Conservation (phyloP, 306 rosid species). For the Trifolium dubium region DNA sequence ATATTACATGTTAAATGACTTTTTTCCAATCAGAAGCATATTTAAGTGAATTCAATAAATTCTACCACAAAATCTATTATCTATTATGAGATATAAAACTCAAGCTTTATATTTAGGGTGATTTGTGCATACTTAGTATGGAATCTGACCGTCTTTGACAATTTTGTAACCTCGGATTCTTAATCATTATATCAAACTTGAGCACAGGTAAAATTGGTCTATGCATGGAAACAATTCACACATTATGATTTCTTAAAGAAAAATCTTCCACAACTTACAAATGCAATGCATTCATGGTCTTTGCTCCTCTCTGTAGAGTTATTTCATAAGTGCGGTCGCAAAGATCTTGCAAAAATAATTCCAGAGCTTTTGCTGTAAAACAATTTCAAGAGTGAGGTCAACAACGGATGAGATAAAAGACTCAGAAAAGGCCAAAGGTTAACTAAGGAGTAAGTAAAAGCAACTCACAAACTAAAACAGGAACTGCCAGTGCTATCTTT, state of each 20-base stretch:
- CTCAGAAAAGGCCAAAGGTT: not conserved
- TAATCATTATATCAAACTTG: conserved; percentile 25
- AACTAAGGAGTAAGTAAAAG: conserved; percentile 30
- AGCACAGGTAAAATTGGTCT: conserved; percentile 5
- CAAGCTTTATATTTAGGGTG: conserved; percentile 16
- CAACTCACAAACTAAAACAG: conserved; percentile 95
- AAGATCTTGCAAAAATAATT: conserved; percentile 93
- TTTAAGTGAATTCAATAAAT: not conserved
- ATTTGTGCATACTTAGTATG: not conserved
- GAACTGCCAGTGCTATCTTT: conserved; percentile 93
- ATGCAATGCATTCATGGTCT: conserved; percentile 94
- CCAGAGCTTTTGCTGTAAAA: conserved; percentile 90
- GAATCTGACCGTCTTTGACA: conserved; percentile 16
- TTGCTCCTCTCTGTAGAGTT: conserved; percentile 97
- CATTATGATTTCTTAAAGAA: conserved; percentile 12
- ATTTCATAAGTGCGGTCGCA: conserved; percentile 94
- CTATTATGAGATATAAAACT: not conserved
- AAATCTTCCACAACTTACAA: conserved; percentile 64
- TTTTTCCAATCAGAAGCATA: too few species aligned
- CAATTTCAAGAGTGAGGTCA: conserved; percentile 40
- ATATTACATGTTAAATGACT: not conserved
- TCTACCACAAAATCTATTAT: not conserved
- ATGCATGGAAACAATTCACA: conserved; percentile 5
- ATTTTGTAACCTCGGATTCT: not conserved
- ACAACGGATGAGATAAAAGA: conserved; percentile 28